phyloP scores from a whole-genome alignment of 192 early-diverging fungal species.

The Coemansia reversa region DNA sequence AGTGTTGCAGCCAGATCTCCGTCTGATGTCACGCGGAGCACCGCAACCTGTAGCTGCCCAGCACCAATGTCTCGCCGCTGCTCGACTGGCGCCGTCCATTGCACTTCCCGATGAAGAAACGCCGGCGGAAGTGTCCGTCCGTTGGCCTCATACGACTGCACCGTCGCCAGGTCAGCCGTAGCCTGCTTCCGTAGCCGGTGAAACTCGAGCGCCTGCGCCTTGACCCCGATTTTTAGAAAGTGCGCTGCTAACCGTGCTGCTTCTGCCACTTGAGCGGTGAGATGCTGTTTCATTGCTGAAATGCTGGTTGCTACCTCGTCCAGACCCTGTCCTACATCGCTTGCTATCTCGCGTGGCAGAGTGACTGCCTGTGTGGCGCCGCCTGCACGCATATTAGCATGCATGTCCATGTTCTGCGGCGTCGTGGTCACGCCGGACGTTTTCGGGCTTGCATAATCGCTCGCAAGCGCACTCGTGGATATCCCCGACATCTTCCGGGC shows the following conservation, averaged over 20 bases:
- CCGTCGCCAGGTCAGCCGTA: slow-evolving; percentile 27
- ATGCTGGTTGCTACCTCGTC: slow-evolving; percentile 20
- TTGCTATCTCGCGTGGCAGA: background rate
- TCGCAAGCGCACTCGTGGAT: background rate
- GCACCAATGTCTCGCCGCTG: slow-evolving; percentile 45
- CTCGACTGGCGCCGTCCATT: slow-evolving; percentile 36
- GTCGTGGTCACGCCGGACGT: background rate
- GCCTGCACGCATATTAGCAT: background rate
- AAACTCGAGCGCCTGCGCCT: slow-evolving; percentile 40
- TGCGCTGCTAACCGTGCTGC: slow-evolving; percentile 36
- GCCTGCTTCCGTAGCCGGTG: slow-evolving; percentile 44
- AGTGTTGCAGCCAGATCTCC: slow-evolving; percentile 48
- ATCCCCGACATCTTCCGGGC: background rate
- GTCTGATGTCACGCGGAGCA: slow-evolving; percentile 35
- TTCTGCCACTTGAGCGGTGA: slow-evolving; percentile 19
- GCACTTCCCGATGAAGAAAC: slow-evolving; percentile 35
- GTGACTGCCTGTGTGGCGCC: background rate
- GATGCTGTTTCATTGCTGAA: slow-evolving; percentile 20
- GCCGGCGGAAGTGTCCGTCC: slow-evolving; percentile 23
- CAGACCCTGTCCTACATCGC: background rate
- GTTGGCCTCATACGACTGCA: slow-evolving; percentile 28
- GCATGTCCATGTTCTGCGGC: background rate
- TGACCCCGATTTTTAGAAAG: slow-evolving; percentile 34
- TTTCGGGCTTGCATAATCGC: background rate
- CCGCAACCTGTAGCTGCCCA: slow-evolving; percentile 35